These are phyloP conservation scores for Candida lessepsii DNA, from an alignment of 805 yeast species.

Conservation along the genomic window DNA sequence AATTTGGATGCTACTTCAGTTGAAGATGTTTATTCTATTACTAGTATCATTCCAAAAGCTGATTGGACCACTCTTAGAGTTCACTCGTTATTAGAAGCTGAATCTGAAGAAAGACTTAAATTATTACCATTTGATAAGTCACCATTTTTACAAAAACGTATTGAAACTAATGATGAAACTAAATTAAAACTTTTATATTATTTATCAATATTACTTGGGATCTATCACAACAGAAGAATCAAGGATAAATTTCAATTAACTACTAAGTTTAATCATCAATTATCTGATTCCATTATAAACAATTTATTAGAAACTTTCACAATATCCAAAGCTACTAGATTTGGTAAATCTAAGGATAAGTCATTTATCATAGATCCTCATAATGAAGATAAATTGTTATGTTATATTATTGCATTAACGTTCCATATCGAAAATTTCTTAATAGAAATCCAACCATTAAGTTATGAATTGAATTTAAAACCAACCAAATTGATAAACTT, in stretches of 20 bases:
- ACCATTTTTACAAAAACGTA: slow-evolving; percentile 45
- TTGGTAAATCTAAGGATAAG: slow-evolving; percentile 74
- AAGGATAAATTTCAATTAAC: slow-evolving; percentile 57
- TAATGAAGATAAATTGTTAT: slow-evolving; percentile 80
- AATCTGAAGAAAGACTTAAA: slow-evolving; percentile 49
- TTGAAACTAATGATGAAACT: slow-evolving; percentile 44
- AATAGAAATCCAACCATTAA: slow-evolving; percentile 76
- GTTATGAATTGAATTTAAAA: slow-evolving; percentile 79
- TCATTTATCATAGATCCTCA: slow-evolving; percentile 84
- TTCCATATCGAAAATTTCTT: slow-evolving; percentile 74
- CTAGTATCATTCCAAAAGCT: slow-evolving; percentile 63
- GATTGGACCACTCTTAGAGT: slow-evolving; percentile 67
- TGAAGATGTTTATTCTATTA: slow-evolving; percentile 77
- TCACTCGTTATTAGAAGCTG: slow-evolving; percentile 56
- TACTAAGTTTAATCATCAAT: slow-evolving; percentile 56
- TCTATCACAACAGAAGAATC: slow-evolving; percentile 69
- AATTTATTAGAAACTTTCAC: slow-evolving; percentile 74
- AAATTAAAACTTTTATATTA: slow-evolving; percentile 75
- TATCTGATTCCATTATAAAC: slow-evolving; percentile 72
- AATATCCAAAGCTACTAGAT: slow-evolving; percentile 56
- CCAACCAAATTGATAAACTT: slow-evolving; percentile 68
- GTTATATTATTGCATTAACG: slow-evolving; percentile 69
- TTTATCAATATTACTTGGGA: slow-evolving; percentile 75
- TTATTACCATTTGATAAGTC: slow-evolving; percentile 64
- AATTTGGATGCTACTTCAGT: slow-evolving; percentile 77